Percentiles rank a stretch among this genome's conserved stretches.
phyloP scores from a whole-genome alignment of 306 rosid species.

The Lathyrus tuberosus region DNA sequence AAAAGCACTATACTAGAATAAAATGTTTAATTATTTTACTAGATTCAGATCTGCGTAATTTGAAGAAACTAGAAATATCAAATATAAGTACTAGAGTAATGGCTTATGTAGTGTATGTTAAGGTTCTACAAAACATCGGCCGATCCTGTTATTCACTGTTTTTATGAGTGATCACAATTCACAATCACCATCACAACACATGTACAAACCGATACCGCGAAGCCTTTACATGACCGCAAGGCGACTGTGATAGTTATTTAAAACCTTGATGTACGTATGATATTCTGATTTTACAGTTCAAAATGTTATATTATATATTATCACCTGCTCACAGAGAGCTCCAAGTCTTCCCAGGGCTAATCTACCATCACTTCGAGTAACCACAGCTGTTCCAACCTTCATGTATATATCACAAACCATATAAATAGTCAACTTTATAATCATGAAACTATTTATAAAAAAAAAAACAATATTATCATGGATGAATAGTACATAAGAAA shows the following conservation, averaged over 20 bases:
- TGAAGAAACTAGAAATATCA: neutral
- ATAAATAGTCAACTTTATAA: neutral
- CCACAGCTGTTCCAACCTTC: conserved; percentile 99
- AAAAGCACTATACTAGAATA: neutral
- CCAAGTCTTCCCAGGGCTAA: conserved; percentile 93
- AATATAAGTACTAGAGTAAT: too few relatives aligned
- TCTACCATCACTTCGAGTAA: conserved; percentile 90
- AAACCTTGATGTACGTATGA: too few relatives aligned
- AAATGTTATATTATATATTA: neutral
- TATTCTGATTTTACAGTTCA: neutral
- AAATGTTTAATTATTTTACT: conserved; percentile 5
- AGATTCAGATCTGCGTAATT: neutral
- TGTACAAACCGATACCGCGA: too few relatives aligned
- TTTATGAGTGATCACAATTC: too few relatives aligned
- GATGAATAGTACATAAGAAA: neutral
- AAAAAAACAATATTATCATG: neutral
- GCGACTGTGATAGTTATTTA: too few relatives aligned
- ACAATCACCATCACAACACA: too few relatives aligned
- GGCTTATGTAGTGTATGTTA: too few relatives aligned
- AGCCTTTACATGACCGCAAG: too few relatives aligned
- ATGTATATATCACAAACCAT: conserved; percentile 20
- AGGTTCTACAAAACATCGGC: too few relatives aligned
- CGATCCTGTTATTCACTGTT: too few relatives aligned
- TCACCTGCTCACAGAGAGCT: conserved; percentile 89
- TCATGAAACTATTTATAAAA: neutral